Base-by-base conservation (phyloP, 192 early-diverging fungal species). In the Mycoemilia scoparia region DNA sequence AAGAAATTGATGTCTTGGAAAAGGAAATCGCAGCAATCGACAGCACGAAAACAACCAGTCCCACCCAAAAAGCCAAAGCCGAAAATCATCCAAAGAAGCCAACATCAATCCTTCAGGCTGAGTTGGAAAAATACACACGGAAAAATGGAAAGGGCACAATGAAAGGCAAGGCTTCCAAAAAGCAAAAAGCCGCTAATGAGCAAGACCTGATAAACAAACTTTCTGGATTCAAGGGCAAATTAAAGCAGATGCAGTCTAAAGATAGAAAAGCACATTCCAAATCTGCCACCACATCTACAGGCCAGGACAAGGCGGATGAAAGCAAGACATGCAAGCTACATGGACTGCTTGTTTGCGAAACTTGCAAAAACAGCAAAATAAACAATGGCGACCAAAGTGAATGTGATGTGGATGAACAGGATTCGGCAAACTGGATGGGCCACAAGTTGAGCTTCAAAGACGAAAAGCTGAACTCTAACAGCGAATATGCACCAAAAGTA, bases 401-500 rank as follows among this genome's bases (percentile, higher is more conserved):
- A 1, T 29, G 46, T 20, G 35, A 48, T 15, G 39, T 52, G 8
- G 51, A 66, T 4, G 51, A 53, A 2, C 57, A 66, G 2, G 66
- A 22, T 0, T 61, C 49, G 22, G 41, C 71, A 22, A 71, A 66
- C 18, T 95, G 90, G 90, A 69, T 89, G 46, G 51, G 62, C 7
- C 79, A 85, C 36, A 68, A 66, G 10, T 62, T 93, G 4, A 60
- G 72, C 3, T 89, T 87, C 54, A 82, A 77, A 39, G 76, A 83
- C 49, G 42, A 59, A 16, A 67, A 63, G 22, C 71, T 67, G 21
- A 69, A 66, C 21, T 35, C 33, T 66, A 14, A 57, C 57, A 40
- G 56, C 55, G 31, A 60, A 54, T 39, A 59, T 51, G 25, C 71
- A 55, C 36, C 70, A 54, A 16, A 14, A 9, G 60, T 67, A 0